These are phyloP conservation scores for Colletotrichum lentis DNA, from an alignment of 2,329 filamentous ascomycete species.

Conservation along the genomic window DNA sequence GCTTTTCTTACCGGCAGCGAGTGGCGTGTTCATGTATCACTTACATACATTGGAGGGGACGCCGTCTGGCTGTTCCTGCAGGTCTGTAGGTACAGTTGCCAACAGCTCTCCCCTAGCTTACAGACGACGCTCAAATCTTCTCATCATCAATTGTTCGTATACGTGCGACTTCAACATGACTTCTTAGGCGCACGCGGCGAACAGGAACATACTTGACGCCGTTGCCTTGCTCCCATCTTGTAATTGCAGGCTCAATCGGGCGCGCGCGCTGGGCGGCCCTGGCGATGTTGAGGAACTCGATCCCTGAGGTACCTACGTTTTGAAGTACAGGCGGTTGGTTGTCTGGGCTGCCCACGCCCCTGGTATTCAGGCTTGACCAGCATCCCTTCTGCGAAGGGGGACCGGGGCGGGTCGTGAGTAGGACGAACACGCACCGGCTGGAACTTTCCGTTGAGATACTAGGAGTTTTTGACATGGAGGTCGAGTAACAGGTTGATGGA, in stretches of 20 bases:
- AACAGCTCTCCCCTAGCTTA: constrained; percentile 53
- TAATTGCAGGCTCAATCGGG: constrained; percentile 57
- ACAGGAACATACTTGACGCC: constrained; percentile 62
- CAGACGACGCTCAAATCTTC: constrained; percentile 62
- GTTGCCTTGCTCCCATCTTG: constrained; percentile 56
- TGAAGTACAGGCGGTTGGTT: constrained; percentile 64
- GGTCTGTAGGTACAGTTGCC: constrained; percentile 62
- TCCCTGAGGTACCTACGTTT: constrained; percentile 54
- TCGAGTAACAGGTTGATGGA: too few relatives aligned
- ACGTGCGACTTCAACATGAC: constrained; percentile 28
- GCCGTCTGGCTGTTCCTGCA: constrained; percentile 65
- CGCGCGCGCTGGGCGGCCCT: constrained; percentile 58
- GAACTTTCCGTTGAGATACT: not conserved
- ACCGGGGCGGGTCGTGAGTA: constrained; percentile 17
- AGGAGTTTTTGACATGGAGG: not conserved
- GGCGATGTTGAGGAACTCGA: constrained; percentile 59
- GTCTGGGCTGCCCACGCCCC: constrained; percentile 58
- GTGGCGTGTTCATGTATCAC: not conserved
- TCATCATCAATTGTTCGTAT: constrained; percentile 25
- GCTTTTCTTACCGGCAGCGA: not conserved
- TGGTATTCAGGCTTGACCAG: constrained; percentile 58
- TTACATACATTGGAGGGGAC: constrained; percentile 57
- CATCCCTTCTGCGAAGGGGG: constrained; percentile 33
- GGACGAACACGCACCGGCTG: constrained; percentile 35
- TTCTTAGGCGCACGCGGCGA: constrained; percentile 47